Evolutionary conservation across 345 rosid species (phyloP).

Genomic region (Lepidium sativum): DNA sequence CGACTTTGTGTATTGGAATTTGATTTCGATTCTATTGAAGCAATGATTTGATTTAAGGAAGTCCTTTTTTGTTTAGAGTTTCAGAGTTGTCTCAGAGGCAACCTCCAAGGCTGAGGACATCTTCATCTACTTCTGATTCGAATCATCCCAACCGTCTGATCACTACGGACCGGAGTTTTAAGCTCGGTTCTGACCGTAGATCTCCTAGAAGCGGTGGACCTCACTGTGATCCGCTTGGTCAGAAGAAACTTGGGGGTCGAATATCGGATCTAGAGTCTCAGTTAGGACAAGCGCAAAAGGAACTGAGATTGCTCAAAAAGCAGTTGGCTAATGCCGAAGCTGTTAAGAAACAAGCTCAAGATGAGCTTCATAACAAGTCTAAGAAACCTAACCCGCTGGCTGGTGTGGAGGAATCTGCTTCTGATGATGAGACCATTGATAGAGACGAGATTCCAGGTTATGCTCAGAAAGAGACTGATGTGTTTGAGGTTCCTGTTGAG

Average conservation of each 20-base stretch:
- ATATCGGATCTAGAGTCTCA: slow-evolving; percentile 83
- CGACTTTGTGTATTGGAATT: background rate
- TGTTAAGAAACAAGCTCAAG: slow-evolving; percentile 70
- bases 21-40: background rate
- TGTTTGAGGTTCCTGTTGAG: slow-evolving; percentile 58
- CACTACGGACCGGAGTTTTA: slow-evolving; percentile 57
- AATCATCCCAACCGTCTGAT: slow-evolving; percentile 40
- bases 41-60: background rate
- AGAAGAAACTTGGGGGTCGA: slow-evolving; percentile 79
- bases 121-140: slow-evolving; percentile 54
- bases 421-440: slow-evolving; percentile 25
- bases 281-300: slow-evolving; percentile 89
- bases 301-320: slow-evolving; percentile 64
- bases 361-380: slow-evolving; percentile 40
- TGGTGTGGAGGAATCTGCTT: slow-evolving; percentile 6
- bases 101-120: slow-evolving; percentile 56
- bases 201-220: slow-evolving; percentile 64
- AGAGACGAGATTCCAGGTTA: slow-evolving; percentile 35
- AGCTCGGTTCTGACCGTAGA: slow-evolving; percentile 52
- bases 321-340: slow-evolving; percentile 78
- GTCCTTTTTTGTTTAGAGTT: slow-evolving; percentile 8
- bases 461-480: slow-evolving; percentile 53
- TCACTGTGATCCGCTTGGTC: slow-evolving; percentile 48
- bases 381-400: slow-evolving; percentile 31
- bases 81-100: slow-evolving; percentile 73